Percentiles rank a stretch among this genome's conserved stretches.
Evolutionary conservation across 2,329 filamentous ascomycete genomes (phyloP).

Genomic region (Fusarium tanahbumbuense): DNA sequence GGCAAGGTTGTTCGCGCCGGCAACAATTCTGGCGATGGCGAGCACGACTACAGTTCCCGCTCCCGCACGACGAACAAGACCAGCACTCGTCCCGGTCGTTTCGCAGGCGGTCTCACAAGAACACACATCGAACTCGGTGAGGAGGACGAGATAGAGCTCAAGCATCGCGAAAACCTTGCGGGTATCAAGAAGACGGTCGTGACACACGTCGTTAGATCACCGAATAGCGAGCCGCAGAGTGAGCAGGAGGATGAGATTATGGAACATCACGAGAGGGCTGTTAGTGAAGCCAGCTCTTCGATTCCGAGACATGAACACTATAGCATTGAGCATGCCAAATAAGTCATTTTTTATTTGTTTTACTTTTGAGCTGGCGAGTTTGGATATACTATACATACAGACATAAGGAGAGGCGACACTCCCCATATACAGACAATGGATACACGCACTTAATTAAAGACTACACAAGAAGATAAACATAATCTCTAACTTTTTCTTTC

Average conservation of each 20-base stretch:
- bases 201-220: conserved; percentile 32
- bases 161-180: conserved; percentile 38
- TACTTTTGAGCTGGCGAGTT: neutral
- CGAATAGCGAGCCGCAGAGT: conserved; percentile 19
- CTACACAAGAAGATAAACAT: neutral
- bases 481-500: neutral
- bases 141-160: conserved; percentile 44
- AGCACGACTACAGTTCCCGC: conserved; percentile 39
- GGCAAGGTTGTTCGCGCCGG: conserved; percentile 41
- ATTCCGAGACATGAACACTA: conserved; percentile 35
- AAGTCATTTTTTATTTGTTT: conserved; percentile 12
- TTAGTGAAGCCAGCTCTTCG: conserved; percentile 44
- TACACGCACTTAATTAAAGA: conserved; percentile 16
- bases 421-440: conserved; percentile 4
- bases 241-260: conserved; percentile 34
- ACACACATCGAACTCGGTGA: conserved; percentile 46
- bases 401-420: conserved; percentile 21
- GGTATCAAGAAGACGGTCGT: conserved; percentile 43
- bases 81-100: conserved; percentile 28
- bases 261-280: conserved; percentile 45
- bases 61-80: conserved; percentile 32
- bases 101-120: conserved; percentile 34
- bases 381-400: conserved; percentile 5
- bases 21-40: conserved; percentile 27
- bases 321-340: conserved; percentile 38